These are phyloP conservation scores for Annulohypoxylon truncatum DNA, from an alignment of 2,329 filamentous ascomycete species.

Conservation along the genomic window DNA sequence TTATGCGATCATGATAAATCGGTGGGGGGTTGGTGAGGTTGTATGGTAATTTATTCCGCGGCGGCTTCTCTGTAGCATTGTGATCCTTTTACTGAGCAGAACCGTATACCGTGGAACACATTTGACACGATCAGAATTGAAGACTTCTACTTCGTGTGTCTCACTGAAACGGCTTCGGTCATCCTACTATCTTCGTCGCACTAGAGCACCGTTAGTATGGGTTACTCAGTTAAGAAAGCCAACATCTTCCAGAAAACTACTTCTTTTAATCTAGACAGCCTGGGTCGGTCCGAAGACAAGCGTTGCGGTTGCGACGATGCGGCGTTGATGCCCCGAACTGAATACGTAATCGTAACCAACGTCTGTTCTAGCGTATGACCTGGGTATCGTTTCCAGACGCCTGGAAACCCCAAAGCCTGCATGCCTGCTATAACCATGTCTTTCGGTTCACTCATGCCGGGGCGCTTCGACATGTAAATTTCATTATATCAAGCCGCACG, in stretches of 20 bases:
- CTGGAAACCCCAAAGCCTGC: slow-evolving; percentile 16
- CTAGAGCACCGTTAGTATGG: slow-evolving; percentile 1
- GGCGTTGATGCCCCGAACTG: slow-evolving; percentile 2
- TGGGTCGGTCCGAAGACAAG: slow-evolving; percentile 22
- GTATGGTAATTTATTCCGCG: slow-evolving; percentile 12
- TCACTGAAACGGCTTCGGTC: slow-evolving; percentile 22
- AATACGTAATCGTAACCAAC: slow-evolving; percentile 18
- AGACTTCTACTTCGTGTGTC: slow-evolving; percentile 4
- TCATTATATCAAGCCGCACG: background rate
- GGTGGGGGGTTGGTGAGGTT: background rate
- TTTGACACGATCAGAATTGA: background rate
- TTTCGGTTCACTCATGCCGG: slow-evolving; percentile 33
- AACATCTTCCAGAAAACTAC: slow-evolving; percentile 28
- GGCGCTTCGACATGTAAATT: background rate
- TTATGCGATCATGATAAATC: background rate
- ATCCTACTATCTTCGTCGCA: background rate
- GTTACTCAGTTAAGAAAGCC: slow-evolving; percentile 25
- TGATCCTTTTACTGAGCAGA: background rate
- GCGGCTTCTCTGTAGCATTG: background rate
- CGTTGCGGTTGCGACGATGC: slow-evolving; percentile 9
- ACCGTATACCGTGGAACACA: background rate
- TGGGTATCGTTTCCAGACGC: slow-evolving; percentile 18
- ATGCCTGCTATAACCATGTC: slow-evolving; percentile 21
- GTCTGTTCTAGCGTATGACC: background rate
- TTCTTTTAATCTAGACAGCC: slow-evolving; percentile 17